Percentiles rank a stretch among this genome's conserved stretches.
These are phyloP conservation scores for Dothidotthia symphoricarpi DNA, from an alignment of 2,329 filamentous ascomycete species.

Conservation along the genomic window DNA sequence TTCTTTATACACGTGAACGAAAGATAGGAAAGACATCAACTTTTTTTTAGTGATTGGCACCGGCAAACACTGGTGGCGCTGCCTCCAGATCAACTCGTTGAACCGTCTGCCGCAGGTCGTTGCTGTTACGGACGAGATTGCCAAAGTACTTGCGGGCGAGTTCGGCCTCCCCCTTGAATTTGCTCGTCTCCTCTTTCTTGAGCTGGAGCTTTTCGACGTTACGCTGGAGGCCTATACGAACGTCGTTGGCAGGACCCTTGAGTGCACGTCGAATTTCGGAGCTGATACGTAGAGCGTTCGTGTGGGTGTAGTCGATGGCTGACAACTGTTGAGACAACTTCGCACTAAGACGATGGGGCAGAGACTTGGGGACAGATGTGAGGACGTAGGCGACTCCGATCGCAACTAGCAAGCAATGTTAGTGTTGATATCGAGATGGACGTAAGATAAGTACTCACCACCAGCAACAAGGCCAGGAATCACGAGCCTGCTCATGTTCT, in stretches of 20 bases:
- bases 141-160: slow-evolving; percentile 86
- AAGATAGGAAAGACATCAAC: slow-evolving; percentile 1
- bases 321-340: slow-evolving; percentile 81
- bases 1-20: slow-evolving; percentile 11
- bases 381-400: slow-evolving; percentile 78
- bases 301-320: slow-evolving; percentile 87
- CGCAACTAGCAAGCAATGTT: slow-evolving; percentile 53
- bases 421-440: slow-evolving; percentile 3
- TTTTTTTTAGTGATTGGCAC: slow-evolving; percentile 18
- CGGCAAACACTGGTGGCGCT: slow-evolving; percentile 46
- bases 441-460: slow-evolving; percentile 57
- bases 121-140: slow-evolving; percentile 69
- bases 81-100: slow-evolving; percentile 54
- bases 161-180: slow-evolving; percentile 78
- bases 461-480: slow-evolving; percentile 76
- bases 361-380: slow-evolving; percentile 80
- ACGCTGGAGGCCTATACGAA: slow-evolving; percentile 78
- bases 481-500: slow-evolving; percentile 76
- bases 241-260: slow-evolving; percentile 79
- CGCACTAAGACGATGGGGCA: slow-evolving; percentile 78
- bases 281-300: slow-evolving; percentile 81
- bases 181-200: slow-evolving; percentile 78
- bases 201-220: slow-evolving; percentile 78
- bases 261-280: slow-evolving; percentile 85
- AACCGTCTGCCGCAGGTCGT: slow-evolving; percentile 51